Percentiles rank a stretch among this genome's conserved stretches.
These are phyloP conservation scores for Cardamine resedifolia DNA, from an alignment of 345 rosid genomes.

Conservation along the genomic window DNA sequence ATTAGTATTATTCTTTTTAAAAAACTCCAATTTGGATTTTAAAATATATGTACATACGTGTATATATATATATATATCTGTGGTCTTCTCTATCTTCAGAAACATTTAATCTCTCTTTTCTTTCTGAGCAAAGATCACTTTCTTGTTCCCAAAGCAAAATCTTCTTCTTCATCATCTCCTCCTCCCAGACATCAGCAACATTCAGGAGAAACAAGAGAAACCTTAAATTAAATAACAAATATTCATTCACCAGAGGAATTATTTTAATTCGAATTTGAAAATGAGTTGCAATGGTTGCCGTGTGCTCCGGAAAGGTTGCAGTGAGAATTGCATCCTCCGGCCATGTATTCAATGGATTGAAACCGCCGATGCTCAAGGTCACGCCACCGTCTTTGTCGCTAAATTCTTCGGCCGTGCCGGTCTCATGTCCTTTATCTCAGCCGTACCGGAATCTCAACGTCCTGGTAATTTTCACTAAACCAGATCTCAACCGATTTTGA, in stretches of 20 bases:
- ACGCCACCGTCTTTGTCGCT: slow-evolving; percentile 96
- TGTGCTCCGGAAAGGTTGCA: slow-evolving; percentile 95
- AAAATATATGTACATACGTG: slow-evolving; percentile 1
- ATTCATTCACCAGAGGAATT: not conserved
- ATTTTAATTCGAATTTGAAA: not conserved
- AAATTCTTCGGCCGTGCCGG: slow-evolving; percentile 99
- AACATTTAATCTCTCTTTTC: slow-evolving; percentile 13
- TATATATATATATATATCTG: slow-evolving; percentile 19
- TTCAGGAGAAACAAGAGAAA: not conserved
- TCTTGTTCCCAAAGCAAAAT: slow-evolving; percentile 40
- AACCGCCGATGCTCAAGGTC: slow-evolving; percentile 86
- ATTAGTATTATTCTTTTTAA: not conserved
- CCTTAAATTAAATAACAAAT: not conserved
- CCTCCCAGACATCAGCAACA: slow-evolving; percentile 22
- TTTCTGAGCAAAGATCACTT: slow-evolving; percentile 8
- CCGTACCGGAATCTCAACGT: slow-evolving; percentile 86
- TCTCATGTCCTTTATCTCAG: slow-evolving; percentile 92
- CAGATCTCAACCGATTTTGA: not conserved
- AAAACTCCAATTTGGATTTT: slow-evolving; percentile 10
- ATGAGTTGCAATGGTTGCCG: slow-evolving; percentile 99
- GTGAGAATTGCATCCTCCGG: slow-evolving; percentile 83
- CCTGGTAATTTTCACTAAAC: slow-evolving; percentile 52
- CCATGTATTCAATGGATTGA: slow-evolving; percentile 95
- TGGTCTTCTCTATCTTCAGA: slow-evolving; percentile 16
- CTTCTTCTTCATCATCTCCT: not conserved